These are phyloP conservation scores for Nevesoporus exiguus DNA, from an alignment of 768 basidiomycete genomes.

Conservation along the genomic window DNA sequence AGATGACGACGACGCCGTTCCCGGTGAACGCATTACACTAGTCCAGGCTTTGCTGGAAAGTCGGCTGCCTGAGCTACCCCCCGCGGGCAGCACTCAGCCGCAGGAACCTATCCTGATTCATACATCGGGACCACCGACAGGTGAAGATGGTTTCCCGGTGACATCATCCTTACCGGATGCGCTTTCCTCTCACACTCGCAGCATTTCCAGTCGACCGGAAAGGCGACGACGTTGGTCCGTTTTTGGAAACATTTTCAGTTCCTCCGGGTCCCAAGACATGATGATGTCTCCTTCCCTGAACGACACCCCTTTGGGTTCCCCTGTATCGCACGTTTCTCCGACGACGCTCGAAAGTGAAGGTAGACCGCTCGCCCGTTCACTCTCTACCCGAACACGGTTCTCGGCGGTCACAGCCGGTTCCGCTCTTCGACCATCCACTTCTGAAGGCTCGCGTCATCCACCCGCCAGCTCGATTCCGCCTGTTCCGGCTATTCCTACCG, in stretches of 20 bases:
- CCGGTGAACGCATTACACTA: conserved; percentile 64
- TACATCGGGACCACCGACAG: conserved; percentile 36
- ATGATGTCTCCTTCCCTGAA: conserved; percentile 27
- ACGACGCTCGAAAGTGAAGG: conserved; percentile 17
- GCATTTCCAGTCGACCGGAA: conserved; percentile 29
- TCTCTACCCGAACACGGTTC: conserved; percentile 21
- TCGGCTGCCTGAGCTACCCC: conserved; percentile 70
- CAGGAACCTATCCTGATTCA: conserved; percentile 69
- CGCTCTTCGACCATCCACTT: conserved; percentile 34
- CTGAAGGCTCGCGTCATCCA: conserved; percentile 28
- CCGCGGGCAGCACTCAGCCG: conserved; percentile 57
- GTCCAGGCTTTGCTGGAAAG: conserved; percentile 76
- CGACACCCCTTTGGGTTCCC: conserved; percentile 18
- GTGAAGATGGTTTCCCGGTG: conserved; percentile 42
- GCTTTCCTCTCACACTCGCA: conserved; percentile 33
- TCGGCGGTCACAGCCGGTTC: conserved; percentile 13
- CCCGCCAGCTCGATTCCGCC: conserved; percentile 17
- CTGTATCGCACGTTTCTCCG: conserved; percentile 16
- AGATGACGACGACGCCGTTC: conserved; percentile 48
- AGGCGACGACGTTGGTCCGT: conserved; percentile 71
- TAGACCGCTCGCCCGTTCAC: conserved; percentile 26
- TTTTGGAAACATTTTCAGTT: conserved; percentile 46
- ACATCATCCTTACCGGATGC: conserved; percentile 49
- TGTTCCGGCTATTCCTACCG: conserved; percentile 27
- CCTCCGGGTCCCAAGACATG: conserved; percentile 22